Percentiles rank a stretch among this genome's conserved stretches.
phyloP scores from a whole-genome alignment of 1,139 yeast genomes.

The Lodderomyces metapsilosis region DNA sequence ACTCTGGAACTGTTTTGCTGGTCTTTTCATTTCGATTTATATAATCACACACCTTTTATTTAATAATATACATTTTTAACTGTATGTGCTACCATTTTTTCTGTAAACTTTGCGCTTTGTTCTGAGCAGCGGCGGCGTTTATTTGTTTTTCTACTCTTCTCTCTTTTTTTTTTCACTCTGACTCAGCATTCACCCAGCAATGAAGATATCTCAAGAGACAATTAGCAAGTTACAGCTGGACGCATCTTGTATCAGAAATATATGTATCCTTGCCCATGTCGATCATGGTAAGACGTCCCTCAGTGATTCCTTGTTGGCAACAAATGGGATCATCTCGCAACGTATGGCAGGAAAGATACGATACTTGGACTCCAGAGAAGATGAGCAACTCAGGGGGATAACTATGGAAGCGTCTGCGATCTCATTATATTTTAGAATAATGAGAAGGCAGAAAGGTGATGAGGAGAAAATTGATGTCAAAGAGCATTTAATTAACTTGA shows the following conservation, averaged over 20 bases:
- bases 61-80: not conserved
- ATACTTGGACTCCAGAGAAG: conserved; percentile 89
- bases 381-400: conserved; percentile 93
- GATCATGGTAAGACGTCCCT: conserved; percentile 98
- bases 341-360: conserved; percentile 94
- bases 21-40: conserved; percentile 1
- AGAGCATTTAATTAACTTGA: conserved; percentile 85
- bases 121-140: no score
- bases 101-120: not conserved
- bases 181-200: not conserved
- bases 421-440: conserved; percentile 74
- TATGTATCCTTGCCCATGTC: conserved; percentile 95
- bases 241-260: conserved; percentile 74
- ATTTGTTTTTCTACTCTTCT: no score
- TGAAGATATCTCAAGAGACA: conserved; percentile 61
- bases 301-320: conserved; percentile 88
- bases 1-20: not conserved
- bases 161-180: not conserved
- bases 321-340: conserved; percentile 94
- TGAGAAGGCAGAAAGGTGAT: conserved; percentile 30
- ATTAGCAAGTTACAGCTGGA: conserved; percentile 66
- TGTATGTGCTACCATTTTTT: conserved; percentile 1
- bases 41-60: no score
- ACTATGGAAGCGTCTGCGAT: conserved; percentile 98
- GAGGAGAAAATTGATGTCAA: conserved; percentile 45